These are phyloP conservation scores for Cavenderia fasciculata DNA, from an alignment of 78 protist species.

Conservation along the genomic window DNA sequence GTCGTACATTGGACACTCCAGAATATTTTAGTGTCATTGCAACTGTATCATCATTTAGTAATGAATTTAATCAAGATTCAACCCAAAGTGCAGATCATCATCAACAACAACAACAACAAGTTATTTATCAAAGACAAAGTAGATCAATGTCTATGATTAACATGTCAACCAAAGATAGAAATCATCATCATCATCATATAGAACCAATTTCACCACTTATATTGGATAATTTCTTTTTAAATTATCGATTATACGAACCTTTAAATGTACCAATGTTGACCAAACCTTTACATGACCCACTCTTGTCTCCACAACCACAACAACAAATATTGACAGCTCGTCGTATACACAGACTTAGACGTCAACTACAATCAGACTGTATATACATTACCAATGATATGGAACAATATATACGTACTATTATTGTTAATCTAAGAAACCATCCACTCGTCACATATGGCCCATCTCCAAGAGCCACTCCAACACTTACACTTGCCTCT, in stretches of 20 bases:
- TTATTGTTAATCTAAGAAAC: slow-evolving; percentile 53
- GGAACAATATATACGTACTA: slow-evolving; percentile 59
- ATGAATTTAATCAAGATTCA: too few species aligned
- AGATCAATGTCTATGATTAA: not conserved
- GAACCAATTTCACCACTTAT: slow-evolving; percentile 63
- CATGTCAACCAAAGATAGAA: not conserved
- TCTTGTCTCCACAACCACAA: not conserved
- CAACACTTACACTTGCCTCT: slow-evolving; percentile 26
- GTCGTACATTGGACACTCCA: slow-evolving; percentile 21
- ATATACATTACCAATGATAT: slow-evolving; percentile 54
- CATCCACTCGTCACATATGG: slow-evolving; percentile 66
- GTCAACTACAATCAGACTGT: not conserved
- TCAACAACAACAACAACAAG: not conserved
- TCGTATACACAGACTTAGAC: slow-evolving; percentile 1
- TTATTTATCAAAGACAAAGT: not conserved
- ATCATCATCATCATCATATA: not conserved
- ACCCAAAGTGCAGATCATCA: not conserved
- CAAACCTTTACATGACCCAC: too few species aligned
- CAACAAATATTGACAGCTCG: slow-evolving; percentile 23
- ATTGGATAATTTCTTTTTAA: slow-evolving; percentile 53
- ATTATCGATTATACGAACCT: slow-evolving; percentile 15
- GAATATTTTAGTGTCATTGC: slow-evolving; percentile 25
- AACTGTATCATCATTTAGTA: slow-evolving; percentile 17
- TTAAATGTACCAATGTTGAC: slow-evolving; percentile 27
- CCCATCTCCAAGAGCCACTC: slow-evolving; percentile 76